Conservation (phyloP, 352 stramenopile species). For the Thraustochytrium sp. region DNA sequence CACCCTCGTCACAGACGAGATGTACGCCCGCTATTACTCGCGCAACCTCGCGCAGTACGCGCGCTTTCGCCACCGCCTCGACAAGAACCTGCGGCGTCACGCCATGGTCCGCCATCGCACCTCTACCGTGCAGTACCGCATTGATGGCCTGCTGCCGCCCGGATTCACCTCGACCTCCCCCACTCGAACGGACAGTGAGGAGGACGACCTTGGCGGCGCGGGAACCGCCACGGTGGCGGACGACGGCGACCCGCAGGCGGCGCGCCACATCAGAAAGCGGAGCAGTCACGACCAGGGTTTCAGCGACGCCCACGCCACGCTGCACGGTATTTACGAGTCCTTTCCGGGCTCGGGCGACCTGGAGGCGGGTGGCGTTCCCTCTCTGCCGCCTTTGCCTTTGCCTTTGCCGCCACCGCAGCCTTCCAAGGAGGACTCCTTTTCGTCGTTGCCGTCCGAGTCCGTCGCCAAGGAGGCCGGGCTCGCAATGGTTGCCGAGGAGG, state of each 20-base stretch:
- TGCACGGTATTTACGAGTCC: neutral
- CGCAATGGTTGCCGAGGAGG: no score
- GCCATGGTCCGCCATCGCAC: neutral
- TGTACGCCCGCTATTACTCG: slow-evolving; percentile 1
- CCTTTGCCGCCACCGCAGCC: no score
- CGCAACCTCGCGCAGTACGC: neutral
- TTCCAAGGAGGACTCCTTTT: no score
- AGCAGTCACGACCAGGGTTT: neutral
- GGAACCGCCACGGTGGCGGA: no score
- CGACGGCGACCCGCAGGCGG: no score
- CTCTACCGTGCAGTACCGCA: neutral
- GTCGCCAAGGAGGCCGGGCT: no score
- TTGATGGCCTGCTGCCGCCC: neutral
- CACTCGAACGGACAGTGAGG: no score
- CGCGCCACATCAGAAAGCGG: neutral
- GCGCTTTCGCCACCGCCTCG: neutral
- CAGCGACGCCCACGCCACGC: neutral
- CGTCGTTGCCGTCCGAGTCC: no score
- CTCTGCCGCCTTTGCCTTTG: no score
- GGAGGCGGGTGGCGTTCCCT: neutral
- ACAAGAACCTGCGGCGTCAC: neutral
- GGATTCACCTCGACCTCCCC: no score
- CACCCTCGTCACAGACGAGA: slow-evolving; percentile 6
- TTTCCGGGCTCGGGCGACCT: neutral
- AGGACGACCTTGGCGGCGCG: no score